phyloP scores from a whole-genome alignment of 768 basidiomycete genomes.

The Boletales sp. region DNA sequence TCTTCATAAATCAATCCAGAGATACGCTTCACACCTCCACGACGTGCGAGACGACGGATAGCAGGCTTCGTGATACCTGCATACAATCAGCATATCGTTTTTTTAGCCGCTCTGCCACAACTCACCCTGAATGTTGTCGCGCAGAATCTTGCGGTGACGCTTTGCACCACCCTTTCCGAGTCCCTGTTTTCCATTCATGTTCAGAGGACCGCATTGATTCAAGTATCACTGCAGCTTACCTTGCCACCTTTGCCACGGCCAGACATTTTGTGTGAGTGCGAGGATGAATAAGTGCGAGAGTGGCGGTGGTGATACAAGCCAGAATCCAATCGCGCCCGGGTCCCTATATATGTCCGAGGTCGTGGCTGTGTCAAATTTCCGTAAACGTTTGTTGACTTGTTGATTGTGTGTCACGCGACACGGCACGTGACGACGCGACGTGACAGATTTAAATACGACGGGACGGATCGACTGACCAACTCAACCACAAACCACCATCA shows the following conservation, averaged over 20 bases:
- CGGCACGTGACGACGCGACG: slow-evolving; percentile 30
- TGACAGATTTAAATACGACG: slow-evolving; percentile 18
- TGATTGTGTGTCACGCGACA: slow-evolving; percentile 2
- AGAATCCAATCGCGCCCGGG: neutral
- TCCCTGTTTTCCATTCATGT: too few species aligned
- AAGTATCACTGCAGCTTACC: slow-evolving; percentile 34
- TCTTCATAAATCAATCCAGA: slow-evolving; percentile 86
- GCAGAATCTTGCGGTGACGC: too few species aligned
- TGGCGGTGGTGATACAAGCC: slow-evolving; percentile 7
- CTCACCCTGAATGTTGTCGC: too few species aligned
- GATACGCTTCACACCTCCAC: slow-evolving; percentile 94
- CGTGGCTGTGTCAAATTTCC: slow-evolving; percentile 31
- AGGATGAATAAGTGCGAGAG: neutral
- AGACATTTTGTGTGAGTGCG: slow-evolving; percentile 56
- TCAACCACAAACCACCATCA: too few species aligned
- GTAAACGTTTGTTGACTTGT: slow-evolving; percentile 22
- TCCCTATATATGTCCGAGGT: slow-evolving; percentile 18
- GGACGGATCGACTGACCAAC: neutral
- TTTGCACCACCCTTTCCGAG: too few species aligned
- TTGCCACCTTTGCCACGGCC: slow-evolving; percentile 97
- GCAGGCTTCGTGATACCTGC: slow-evolving; percentile 91
- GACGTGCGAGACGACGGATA: slow-evolving; percentile 91
- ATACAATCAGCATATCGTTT: too few species aligned
- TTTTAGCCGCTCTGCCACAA: too few species aligned
- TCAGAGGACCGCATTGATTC: too few species aligned